Evolutionary conservation across 805 yeast species (phyloP).

Genomic region (Zygoascus bituminiphila): DNA sequence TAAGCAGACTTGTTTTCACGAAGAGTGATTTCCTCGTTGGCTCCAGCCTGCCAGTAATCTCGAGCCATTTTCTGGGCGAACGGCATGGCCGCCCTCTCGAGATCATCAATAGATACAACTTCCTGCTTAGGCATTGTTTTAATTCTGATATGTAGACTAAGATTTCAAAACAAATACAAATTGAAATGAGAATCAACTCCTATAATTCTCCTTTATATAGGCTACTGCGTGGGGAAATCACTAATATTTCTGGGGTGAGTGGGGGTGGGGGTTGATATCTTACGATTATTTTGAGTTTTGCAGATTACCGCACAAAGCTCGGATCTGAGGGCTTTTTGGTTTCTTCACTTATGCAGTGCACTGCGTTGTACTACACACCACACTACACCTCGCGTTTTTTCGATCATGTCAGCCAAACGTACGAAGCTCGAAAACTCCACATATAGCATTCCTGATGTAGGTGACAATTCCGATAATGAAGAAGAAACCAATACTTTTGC

Average conservation of each 20-base stretch:
- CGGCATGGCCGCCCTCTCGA: constrained; percentile 14
- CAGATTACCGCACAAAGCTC: no score
- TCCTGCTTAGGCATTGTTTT: not conserved
- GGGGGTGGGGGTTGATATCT: not conserved
- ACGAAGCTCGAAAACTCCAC: not conserved
- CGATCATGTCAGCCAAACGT: not conserved
- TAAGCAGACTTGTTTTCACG: constrained; percentile 24
- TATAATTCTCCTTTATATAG: not conserved
- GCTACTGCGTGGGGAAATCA: no score
- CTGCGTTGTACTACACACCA: no score
- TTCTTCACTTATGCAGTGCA: no score
- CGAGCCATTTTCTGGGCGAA: constrained; percentile 13
- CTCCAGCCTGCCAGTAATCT: constrained; percentile 25
- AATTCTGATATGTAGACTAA: no score
- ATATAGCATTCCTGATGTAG: not conserved
- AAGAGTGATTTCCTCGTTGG: constrained; percentile 24
- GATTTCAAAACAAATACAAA: no score
- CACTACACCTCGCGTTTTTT: no score
- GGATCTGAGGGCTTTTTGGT: no score
- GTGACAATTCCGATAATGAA: not conserved
- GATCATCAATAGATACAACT: constrained; percentile 6
- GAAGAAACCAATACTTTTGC: not conserved
- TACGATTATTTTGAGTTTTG: no score
- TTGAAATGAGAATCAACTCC: no score
- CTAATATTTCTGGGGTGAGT: not conserved